Percentiles rank a stretch among this genome's conserved stretches.
These are phyloP conservation scores for Phycomyces nitens DNA, from an alignment of 192 early-diverging fungal genomes.

Conservation along the genomic window DNA sequence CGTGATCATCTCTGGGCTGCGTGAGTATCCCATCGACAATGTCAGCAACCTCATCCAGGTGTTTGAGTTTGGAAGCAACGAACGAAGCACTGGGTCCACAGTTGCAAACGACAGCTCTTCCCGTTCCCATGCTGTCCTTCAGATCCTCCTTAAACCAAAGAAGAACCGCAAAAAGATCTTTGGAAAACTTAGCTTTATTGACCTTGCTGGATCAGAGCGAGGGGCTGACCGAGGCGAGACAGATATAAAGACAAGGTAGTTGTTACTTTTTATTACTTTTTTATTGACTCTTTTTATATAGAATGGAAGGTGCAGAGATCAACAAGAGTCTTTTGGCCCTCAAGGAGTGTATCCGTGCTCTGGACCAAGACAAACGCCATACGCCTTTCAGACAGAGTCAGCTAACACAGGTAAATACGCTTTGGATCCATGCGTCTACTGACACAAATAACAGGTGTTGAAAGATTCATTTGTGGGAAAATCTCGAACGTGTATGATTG, in stretches of 20 bases:
- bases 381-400: constrained; percentile 98
- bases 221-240: constrained; percentile 94
- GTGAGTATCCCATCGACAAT: constrained; percentile 83
- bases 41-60: constrained; percentile 87
- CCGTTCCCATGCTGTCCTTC: constrained; percentile 94
- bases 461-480: constrained; percentile 99
- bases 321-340: constrained; percentile 96
- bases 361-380: constrained; percentile 91
- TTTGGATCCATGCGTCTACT: no score
- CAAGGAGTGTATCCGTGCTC: constrained; percentile 95
- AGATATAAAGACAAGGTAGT: constrained; percentile 83
- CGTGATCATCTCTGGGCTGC: constrained; percentile 87
- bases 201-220: constrained; percentile 95
- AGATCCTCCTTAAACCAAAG: constrained; percentile 80
- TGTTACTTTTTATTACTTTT: neutral
- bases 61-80: constrained; percentile 88
- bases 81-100: constrained; percentile 91
- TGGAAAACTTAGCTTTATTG: constrained; percentile 94
- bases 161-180: constrained; percentile 55
- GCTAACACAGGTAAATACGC: constrained; percentile 77
- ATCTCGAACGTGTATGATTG: constrained; percentile 98
- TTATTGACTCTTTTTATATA: no score
- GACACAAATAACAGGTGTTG: constrained; percentile 41
- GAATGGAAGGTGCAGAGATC: constrained; percentile 98
- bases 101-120: constrained; percentile 95